These are phyloP conservation scores for Podila epicladia DNA, from an alignment of 192 early-diverging fungal species.

Conservation along the genomic window DNA sequence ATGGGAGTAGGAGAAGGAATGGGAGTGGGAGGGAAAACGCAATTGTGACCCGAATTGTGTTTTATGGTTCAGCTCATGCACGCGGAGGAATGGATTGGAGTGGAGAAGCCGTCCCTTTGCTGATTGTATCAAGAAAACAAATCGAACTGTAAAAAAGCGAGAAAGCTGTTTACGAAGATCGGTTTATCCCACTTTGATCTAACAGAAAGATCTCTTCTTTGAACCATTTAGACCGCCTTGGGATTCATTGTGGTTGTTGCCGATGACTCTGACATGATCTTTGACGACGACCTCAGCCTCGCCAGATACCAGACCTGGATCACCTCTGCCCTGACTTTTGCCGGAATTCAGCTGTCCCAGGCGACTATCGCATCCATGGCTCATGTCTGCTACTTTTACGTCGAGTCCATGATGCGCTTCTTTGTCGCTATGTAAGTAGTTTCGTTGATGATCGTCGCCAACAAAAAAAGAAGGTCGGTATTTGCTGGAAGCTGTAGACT, in stretches of 20 bases:
- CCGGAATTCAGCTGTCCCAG: conserved; percentile 31
- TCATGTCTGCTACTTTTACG: conserved; percentile 31
- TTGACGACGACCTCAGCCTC: conserved; percentile 35
- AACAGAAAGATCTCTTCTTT: not conserved
- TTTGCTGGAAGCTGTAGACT: not conserved
- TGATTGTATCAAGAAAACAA: too few species aligned
- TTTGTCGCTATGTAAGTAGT: conserved; percentile 54
- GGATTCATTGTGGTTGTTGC: conserved; percentile 47
- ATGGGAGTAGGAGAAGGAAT: not conserved
- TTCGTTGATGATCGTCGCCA: not conserved
- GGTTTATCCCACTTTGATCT: not conserved
- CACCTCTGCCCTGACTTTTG: not conserved
- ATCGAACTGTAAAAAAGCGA: too few species aligned
- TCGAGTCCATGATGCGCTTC: conserved; percentile 50
- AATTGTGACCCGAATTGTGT: not conserved
- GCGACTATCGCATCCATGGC: conserved; percentile 24
- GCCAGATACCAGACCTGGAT: conserved; percentile 39
- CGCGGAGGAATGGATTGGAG: not conserved
- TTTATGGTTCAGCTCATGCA: not conserved
- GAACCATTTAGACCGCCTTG: conserved; percentile 32
- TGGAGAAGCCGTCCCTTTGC: too few species aligned
- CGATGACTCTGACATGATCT: conserved; percentile 46
- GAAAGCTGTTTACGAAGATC: not conserved
- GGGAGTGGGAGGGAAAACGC: not conserved
- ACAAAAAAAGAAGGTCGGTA: too few species aligned